Percentiles rank a stretch among this genome's conserved stretches.
Evolutionary conservation across 2,329 filamentous ascomycete species (phyloP).

Genomic region (Arthrobotrys sinensis): DNA sequence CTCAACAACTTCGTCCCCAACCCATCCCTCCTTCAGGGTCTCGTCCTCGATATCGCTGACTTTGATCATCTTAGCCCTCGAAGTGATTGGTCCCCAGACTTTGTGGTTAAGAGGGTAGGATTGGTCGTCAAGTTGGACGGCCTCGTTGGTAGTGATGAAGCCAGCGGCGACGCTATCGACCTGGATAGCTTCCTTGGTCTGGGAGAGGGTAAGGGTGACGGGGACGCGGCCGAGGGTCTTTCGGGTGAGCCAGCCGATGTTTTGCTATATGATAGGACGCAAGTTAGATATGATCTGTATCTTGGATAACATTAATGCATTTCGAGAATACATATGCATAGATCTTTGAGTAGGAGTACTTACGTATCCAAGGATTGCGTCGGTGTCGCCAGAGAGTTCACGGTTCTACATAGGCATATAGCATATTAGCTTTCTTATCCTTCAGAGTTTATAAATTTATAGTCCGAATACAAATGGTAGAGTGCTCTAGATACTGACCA

Average conservation of each 20-base stretch:
- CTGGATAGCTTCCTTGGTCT: constrained; percentile 75
- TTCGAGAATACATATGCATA: too few species aligned
- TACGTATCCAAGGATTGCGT: constrained; percentile 78
- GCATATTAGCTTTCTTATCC: constrained; percentile 25
- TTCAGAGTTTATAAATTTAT: background rate
- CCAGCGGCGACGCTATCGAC: constrained; percentile 81
- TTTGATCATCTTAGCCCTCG: constrained; percentile 72
- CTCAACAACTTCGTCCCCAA: constrained; percentile 73
- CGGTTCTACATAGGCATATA: constrained; percentile 75
- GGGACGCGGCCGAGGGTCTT: constrained; percentile 80
- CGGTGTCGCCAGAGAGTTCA: constrained; percentile 77
- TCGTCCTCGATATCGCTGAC: constrained; percentile 71
- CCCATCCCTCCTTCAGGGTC: constrained; percentile 74
- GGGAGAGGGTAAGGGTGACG: constrained; percentile 72
- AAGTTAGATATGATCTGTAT: constrained; percentile 6
- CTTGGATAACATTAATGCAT: constrained; percentile 7
- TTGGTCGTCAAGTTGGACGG: constrained; percentile 71
- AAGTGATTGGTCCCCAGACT: constrained; percentile 82
- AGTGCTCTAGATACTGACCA: constrained; percentile 71
- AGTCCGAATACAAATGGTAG: too few species aligned
- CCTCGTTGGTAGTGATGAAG: constrained; percentile 77
- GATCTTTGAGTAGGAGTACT: constrained; percentile 42
- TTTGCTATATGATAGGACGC: constrained; percentile 71
- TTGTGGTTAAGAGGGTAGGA: constrained; percentile 77
- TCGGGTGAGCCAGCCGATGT: constrained; percentile 79